Conservation (phyloP, 345 rosid species). For the Aegle marmelos region DNA sequence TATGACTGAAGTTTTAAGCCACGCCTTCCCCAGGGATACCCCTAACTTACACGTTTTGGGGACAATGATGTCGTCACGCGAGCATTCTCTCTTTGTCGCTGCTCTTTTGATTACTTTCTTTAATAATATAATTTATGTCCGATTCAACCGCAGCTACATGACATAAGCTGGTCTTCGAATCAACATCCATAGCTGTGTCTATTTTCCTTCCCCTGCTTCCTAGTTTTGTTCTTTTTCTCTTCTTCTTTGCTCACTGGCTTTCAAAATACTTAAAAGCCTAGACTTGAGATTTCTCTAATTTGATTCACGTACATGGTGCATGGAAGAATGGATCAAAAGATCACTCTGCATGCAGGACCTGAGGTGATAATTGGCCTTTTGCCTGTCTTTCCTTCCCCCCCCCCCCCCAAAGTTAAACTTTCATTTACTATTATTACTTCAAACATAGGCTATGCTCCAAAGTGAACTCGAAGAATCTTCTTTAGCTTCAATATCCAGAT, state of each 20-base stretch:
- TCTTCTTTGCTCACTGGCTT: neutral
- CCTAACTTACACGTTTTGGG: neutral
- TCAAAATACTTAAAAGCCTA: too few species aligned
- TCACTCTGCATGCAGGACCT: slow-evolving; percentile 8
- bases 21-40: too few species aligned
- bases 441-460: slow-evolving; percentile 15
- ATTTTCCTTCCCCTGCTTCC: neutral
- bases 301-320: slow-evolving; percentile 4
- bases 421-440: neutral
- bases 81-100: slow-evolving; percentile 24
- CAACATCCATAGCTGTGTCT: neutral
- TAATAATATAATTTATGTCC: neutral
- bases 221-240: neutral
- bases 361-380: slow-evolving; percentile 17
- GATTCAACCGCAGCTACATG: neutral
- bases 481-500: slow-evolving; percentile 11
- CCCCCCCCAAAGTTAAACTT: neutral
- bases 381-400: too few species aligned
- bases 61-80: slow-evolving; percentile 19
- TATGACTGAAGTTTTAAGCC: too few species aligned
- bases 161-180: slow-evolving; percentile 11
- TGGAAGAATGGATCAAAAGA: slow-evolving; percentile 17
- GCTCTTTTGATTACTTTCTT: slow-evolving; percentile 12
- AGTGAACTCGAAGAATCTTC: slow-evolving; percentile 23
- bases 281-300: neutral